phyloP scores from a whole-genome alignment of 1,139 yeast genomes.

The Yamadazyma songkhlaensis region DNA sequence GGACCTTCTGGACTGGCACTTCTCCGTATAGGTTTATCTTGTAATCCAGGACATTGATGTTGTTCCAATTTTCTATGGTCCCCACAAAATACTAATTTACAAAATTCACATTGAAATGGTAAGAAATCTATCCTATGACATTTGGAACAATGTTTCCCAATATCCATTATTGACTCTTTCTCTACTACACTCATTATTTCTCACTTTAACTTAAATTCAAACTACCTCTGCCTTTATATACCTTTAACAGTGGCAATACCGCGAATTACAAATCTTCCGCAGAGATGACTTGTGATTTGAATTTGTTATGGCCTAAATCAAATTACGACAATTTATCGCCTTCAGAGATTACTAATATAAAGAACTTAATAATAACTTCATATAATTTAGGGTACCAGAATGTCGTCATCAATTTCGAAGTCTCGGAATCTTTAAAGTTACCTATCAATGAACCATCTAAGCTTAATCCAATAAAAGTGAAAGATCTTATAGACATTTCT shows the following conservation, averaged over 20 bases:
- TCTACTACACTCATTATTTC: constrained; percentile 1
- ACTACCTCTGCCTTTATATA: not conserved
- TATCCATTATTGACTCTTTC: constrained; percentile 45
- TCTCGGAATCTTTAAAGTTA: constrained; percentile 55
- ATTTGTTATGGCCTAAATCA: constrained; percentile 76
- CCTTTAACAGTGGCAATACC: not conserved
- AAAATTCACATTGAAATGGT: constrained; percentile 62
- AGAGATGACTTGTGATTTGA: constrained; percentile 51
- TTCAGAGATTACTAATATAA: constrained; percentile 41
- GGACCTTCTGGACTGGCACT: constrained; percentile 19
- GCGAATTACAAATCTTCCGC: not conserved
- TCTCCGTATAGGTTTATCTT: constrained; percentile 11
- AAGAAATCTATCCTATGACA: constrained; percentile 68
- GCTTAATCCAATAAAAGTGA: constrained; percentile 39
- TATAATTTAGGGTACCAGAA: constrained; percentile 67
- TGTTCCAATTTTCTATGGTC: constrained; percentile 50
- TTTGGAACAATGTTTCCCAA: constrained; percentile 63
- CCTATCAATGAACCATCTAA: constrained; percentile 39
- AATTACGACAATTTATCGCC: constrained; percentile 43
- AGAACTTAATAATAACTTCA: constrained; percentile 52
- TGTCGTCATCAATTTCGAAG: constrained; percentile 67
- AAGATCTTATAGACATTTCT: constrained; percentile 14
- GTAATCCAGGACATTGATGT: constrained; percentile 42
- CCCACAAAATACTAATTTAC: constrained; percentile 56
- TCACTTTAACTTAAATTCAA: not conserved